Base-by-base conservation (phyloP, 768 basidiomycete species). In the Dentipellis fragilis region DNA sequence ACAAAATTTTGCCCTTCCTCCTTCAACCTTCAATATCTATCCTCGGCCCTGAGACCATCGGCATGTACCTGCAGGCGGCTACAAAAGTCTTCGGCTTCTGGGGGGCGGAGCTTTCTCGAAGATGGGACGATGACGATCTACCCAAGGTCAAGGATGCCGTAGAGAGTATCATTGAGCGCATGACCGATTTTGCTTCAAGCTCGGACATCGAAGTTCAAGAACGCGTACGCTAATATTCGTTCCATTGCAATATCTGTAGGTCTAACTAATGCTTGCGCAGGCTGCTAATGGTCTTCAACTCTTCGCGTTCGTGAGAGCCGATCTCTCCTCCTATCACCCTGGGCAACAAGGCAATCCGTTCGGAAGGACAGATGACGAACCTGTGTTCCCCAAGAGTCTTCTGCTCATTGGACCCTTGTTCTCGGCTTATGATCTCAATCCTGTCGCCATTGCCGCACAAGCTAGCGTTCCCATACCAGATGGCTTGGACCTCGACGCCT, bases 161-260 rank as follows among this genome's bases (percentile, higher is more conserved):
- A 1, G 79, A 84, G 42, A 75, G 75, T 22, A 73, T 90, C 55
- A 70, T 85, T 23, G 72, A 68, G 11, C 78, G 81, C n/a, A 69
- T 91, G 53, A 65, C 71, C 14, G 74, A 75, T 4, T 85, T 93
- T 62, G 73, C 78, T 22, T 68, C 71, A 10, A 85, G 80, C 63
- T 69, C 77, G 1, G 78, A 94, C 63, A 83, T 93, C 48, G 95
- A 97, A 64, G 85, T 97, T 10, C 93, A 96, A 70, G 94, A 98
- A 69, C 77, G 95, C 64, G 92, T 91, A 59, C 59, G 84, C 72
- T 29, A 9, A 36, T 49, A 61, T 34, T n/a, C 12, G 37, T 29
- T 46, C 38, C 0, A 5, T 48, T 10, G 29, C 19, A 40, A 46
- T 52, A 16, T 23, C 42, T 8, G 36, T 16, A 35, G 19, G 50